phyloP scores from a whole-genome alignment of 768 basidiomycete genomes.

The Lenzites betulinus region DNA sequence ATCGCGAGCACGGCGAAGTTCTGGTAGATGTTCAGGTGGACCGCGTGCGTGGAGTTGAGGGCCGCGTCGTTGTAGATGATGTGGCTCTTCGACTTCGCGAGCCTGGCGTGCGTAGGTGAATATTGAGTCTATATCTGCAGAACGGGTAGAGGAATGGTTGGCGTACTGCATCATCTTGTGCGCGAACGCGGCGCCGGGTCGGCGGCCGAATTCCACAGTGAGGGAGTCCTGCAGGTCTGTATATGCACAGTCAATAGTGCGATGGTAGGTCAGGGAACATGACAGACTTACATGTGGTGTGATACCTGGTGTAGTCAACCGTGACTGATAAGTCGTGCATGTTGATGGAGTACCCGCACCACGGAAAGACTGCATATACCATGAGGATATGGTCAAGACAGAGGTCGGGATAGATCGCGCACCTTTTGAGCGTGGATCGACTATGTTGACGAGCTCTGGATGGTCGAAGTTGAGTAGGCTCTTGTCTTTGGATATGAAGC shows the following conservation, averaged over 20 bases:
- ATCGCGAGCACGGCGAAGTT: constrained; percentile 80
- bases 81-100: constrained; percentile 74
- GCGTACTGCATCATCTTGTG: constrained; percentile 76
- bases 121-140: neutral
- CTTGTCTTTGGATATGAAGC: constrained; percentile 86
- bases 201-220: constrained; percentile 66
- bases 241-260: neutral
- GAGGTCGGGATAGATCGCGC: neutral
- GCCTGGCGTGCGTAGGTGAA: constrained; percentile 39
- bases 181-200: constrained; percentile 63
- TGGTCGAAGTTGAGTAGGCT: constrained; percentile 86
- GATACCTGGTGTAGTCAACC: constrained; percentile 75
- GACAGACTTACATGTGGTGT: constrained; percentile 50
- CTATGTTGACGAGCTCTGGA: constrained; percentile 53
- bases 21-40: constrained; percentile 85
- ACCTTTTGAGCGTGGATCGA: constrained; percentile 48
- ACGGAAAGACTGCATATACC: constrained; percentile 71
- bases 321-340: constrained; percentile 75
- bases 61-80: constrained; percentile 76
- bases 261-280: too few species aligned
- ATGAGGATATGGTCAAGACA: neutral
- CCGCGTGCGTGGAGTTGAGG: constrained; percentile 61
- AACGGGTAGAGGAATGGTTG: constrained; percentile 1
- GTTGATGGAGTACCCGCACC: constrained; percentile 88
- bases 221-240: constrained; percentile 66